Base-by-base conservation (phyloP, 371 early-diverging fungal genomes). In the Mortierella sp. region DNA sequence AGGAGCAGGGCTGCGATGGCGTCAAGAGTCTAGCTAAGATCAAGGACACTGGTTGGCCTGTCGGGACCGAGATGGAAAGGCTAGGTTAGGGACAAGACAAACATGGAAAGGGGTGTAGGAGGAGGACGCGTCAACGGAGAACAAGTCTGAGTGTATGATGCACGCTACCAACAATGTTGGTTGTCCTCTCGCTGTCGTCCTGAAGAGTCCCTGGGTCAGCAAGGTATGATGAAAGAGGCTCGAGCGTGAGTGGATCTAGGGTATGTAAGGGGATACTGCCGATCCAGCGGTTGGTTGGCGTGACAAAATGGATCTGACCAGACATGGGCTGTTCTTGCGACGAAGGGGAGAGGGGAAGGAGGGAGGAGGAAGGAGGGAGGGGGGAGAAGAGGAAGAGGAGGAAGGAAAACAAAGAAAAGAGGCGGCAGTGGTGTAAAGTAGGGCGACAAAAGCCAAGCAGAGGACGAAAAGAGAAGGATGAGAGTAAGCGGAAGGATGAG, bases 251-350 rank as follows among this genome's bases (percentile, higher is more conserved):
- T 9, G 79, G 79, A 30, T 79, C 79, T 1, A 69, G 28, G 0
- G 79, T 79, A 9, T 69, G 69, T 19, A 72, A 60, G 2, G 79
- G 79, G 29, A 79, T 79, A 43, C 79, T 72, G 1, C 79, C 79
- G 11, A 79, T 57, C 79, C 79, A 79, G 14, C 79, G 48, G 55
- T 79, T 79, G 5, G 73, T 79, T 25, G 79, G 79, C 1, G 73
- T 79, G 12, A 79, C 79, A 57, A 79, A 79, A 21, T 79, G 79
- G 57, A 79, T 69, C 7, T 61, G 60, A 19, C 73, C 79, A 1
- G 64, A 52, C 72, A 72, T 71, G 15, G 11, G 18, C n/a, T 2
- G 26, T 25, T 19, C 28, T 23, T 55, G 19, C 28, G 19, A 26
- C 15, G 48, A 62, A 56, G 43, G 18, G 5, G 47, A 37, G 28